These are phyloP conservation scores for Solanum aculeatissimum DNA, from an alignment of 305 asterid genomes.

Conservation along the genomic window DNA sequence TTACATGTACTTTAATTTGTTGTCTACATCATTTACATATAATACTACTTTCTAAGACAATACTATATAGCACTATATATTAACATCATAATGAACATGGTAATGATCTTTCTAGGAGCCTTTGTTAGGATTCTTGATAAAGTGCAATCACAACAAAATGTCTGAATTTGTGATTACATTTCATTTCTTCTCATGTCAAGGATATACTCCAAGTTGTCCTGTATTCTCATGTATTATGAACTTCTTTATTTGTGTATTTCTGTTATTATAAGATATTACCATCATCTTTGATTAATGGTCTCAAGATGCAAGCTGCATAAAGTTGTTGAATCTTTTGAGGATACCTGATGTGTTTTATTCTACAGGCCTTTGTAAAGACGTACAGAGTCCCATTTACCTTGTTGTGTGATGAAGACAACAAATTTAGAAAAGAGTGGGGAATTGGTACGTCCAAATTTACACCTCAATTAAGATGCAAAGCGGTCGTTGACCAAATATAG, in stretches of 20 bases:
- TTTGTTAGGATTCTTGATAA: neutral
- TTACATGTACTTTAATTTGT: too few species aligned
- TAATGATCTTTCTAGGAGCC: neutral
- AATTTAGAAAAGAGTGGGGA: slow-evolving; percentile 87
- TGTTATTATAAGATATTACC: neutral
- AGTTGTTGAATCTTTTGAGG: neutral
- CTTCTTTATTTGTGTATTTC: neutral
- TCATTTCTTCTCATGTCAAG: neutral
- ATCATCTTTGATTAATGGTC: neutral
- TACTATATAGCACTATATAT: too few species aligned
- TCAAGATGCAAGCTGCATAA: neutral
- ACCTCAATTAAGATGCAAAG: too few species aligned
- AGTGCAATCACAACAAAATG: neutral
- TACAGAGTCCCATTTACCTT: slow-evolving; percentile 73
- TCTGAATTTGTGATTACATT: neutral
- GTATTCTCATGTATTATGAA: neutral
- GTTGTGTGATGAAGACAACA: slow-evolving; percentile 82
- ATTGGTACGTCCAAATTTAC: too few species aligned
- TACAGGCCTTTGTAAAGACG: slow-evolving; percentile 74
- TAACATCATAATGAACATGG: too few species aligned
- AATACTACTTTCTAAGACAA: too few species aligned
- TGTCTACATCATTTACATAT: too few species aligned
- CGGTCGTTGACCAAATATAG: too few species aligned
- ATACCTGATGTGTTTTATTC: neutral
- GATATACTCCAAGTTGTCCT: neutral